Conservation (phyloP, 192 early-diverging fungal genomes). For the Thoreauomyces humboldtii region DNA sequence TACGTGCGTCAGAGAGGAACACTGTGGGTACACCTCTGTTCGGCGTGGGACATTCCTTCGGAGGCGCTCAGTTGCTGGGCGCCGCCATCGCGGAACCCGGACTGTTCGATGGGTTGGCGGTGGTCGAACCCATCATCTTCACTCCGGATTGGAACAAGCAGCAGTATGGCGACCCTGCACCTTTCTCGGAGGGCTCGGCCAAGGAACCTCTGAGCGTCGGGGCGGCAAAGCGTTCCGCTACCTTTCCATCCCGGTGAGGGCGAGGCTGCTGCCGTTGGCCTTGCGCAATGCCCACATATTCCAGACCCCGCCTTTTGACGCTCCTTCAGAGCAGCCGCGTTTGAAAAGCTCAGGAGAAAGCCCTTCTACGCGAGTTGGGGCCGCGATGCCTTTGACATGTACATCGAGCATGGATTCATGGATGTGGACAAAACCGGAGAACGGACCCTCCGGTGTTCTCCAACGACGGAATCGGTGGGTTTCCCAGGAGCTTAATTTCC, state of each 20-base stretch:
- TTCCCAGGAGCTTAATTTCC: background rate
- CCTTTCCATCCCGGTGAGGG: slow-evolving; percentile 14
- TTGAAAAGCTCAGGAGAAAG: background rate
- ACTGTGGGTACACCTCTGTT: slow-evolving; percentile 37
- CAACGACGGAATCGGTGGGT: slow-evolving; percentile 8
- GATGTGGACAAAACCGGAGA: background rate
- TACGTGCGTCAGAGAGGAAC: slow-evolving; percentile 25
- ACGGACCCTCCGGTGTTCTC: slow-evolving; percentile 2
- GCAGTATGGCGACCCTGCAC: background rate
- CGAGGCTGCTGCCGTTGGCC: background rate
- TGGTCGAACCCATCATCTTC: slow-evolving; percentile 26
- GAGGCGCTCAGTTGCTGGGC: slow-evolving; percentile 26
- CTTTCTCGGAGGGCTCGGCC: background rate
- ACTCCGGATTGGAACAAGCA: background rate
- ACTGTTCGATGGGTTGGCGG: slow-evolving; percentile 10
- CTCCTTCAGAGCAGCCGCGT: background rate
- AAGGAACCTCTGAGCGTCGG: background rate
- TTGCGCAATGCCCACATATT: too few relatives aligned
- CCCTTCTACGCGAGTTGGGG: slow-evolving; percentile 1
- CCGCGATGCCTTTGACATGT: slow-evolving; percentile 50
- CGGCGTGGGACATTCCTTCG: slow-evolving; percentile 62
- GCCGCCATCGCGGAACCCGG: slow-evolving; percentile 29
- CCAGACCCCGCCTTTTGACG: background rate
- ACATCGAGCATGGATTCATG: slow-evolving; percentile 24
- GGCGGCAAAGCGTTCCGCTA: slow-evolving; percentile 3